Percentiles rank a stretch among this genome's conserved stretches.
Evolutionary conservation across 2,329 filamentous ascomycete genomes (phyloP).

Genomic region (Berkeleyomyces basicola): DNA sequence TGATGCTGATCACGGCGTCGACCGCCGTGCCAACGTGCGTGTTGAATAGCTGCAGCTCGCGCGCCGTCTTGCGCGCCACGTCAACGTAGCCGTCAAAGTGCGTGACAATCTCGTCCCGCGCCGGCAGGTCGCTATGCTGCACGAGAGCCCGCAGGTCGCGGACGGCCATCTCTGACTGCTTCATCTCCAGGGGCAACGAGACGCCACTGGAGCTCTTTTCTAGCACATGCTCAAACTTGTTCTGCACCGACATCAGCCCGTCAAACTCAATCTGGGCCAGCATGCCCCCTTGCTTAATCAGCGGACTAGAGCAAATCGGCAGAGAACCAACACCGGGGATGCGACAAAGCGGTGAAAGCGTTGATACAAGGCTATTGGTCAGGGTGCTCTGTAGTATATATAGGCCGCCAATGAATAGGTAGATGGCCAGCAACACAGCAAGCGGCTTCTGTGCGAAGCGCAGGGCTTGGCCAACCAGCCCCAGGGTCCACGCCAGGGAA

Average conservation of each 20-base stretch:
- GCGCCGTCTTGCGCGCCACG: constrained; percentile 44
- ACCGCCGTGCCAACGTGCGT: constrained; percentile 56
- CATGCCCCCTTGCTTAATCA: constrained; percentile 15
- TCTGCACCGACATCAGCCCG: constrained; percentile 55
- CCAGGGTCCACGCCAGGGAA: constrained; percentile 32
- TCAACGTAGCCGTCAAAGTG: constrained; percentile 66
- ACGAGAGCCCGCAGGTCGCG: constrained; percentile 60
- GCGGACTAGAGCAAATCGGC: constrained; percentile 17
- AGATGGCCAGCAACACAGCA: constrained; percentile 42
- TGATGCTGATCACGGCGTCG: constrained; percentile 58
- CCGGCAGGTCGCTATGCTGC: constrained; percentile 49
- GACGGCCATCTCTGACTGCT: constrained; percentile 56
- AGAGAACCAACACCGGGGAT: constrained; percentile 42
- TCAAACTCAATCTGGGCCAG: constrained; percentile 45
- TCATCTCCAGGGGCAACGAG: constrained; percentile 61
- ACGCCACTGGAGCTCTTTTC: constrained; percentile 48
- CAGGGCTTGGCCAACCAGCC: constrained; percentile 42
- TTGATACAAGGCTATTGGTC: constrained; percentile 40
- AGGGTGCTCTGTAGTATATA: constrained; percentile 46
- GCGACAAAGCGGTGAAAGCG: constrained; percentile 52
- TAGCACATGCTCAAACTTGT: constrained; percentile 60
- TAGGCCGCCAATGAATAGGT: constrained; percentile 40
- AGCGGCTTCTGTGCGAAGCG: constrained; percentile 47
- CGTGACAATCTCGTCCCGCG: constrained; percentile 51
- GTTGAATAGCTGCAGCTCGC: constrained; percentile 59